Percentiles rank a stretch among this genome's conserved stretches.
Conservation (phyloP, 176 grass and related monocot genomes). For the Melocanna baccifera region DNA sequence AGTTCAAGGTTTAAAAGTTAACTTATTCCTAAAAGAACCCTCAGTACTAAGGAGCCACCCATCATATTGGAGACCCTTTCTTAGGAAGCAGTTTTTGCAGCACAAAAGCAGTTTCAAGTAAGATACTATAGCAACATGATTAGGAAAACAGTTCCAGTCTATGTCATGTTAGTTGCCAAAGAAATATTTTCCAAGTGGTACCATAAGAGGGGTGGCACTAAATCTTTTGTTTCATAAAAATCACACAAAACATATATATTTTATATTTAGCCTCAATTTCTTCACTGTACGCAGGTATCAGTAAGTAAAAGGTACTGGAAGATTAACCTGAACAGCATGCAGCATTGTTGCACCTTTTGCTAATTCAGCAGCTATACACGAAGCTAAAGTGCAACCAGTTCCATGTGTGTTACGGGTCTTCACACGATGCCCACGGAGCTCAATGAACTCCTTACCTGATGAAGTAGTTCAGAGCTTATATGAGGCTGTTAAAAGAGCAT, state of each 20-base stretch:
- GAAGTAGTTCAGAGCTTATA: not conserved
- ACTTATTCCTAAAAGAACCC: too few relatives aligned
- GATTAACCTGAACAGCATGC: conserved; percentile 66
- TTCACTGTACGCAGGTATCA: not conserved
- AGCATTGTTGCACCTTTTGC: conserved; percentile 81
- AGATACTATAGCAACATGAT: not conserved
- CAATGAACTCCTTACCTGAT: conserved; percentile 80
- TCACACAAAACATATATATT: not conserved
- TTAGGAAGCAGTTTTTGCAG: not conserved
- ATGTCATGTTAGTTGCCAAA: too few relatives aligned
- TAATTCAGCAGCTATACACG: conserved; percentile 85
- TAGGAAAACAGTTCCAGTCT: not conserved
- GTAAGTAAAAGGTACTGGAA: not conserved
- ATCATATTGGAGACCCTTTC: not conserved
- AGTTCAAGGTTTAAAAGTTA: too few relatives aligned
- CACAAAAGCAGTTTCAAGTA: not conserved
- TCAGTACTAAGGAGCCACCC: not conserved
- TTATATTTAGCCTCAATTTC: not conserved
- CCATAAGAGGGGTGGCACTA: not conserved
- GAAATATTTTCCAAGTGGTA: not conserved
- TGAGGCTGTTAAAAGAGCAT: too few relatives aligned
- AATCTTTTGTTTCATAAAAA: not conserved
- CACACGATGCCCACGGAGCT: conserved; percentile 61
- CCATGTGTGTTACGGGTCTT: conserved; percentile 81
- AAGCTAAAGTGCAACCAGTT: conserved; percentile 96